Evolutionary conservation across 441 rosid genomes (phyloP), one percentile per base, ranked within the genome.

Genomic region (Brassica hybrid): DNA sequence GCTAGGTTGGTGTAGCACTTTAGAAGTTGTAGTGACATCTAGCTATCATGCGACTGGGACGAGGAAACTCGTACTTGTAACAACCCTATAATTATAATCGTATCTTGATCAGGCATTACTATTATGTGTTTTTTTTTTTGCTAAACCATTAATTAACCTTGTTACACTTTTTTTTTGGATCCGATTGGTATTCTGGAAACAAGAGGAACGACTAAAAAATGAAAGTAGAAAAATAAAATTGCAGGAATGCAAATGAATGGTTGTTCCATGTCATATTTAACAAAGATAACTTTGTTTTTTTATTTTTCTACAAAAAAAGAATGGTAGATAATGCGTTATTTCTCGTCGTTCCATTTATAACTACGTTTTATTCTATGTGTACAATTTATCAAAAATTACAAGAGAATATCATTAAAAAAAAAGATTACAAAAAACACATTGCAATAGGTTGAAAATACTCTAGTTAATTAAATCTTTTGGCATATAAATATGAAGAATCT

Each of bases 1-100:
- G 65, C 17, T 77, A 73, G 79, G 84, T 14, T 72, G n/a, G 43
- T 16, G 9, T 36, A 21, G 18, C 18, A 56, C 43, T 74, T 65
- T 54, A 21, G 17, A n/a, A 73, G 57, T 65, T 36, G 64, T 13
- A 45, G 52, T 65, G 17, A 32, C 1, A 65, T 34, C n/a, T 18
- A 57, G 13, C 7, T 25, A 60, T 13, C 34, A 73, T 34, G 64
- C 25, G 56, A 73, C 19, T 52, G 36, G 14, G 63, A 52, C 21
- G 12, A 3, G 52, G 2, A 43, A 50, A 50, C 14, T 64, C 65
- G 23, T 34, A 52, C 17, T 64, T 64, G 71, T 23, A 6, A 0
- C 66, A 74, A 25, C n/a, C 27, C 16, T 16, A 25, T 25, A 57
- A 27, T 11, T 73, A 36, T 65, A 54, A 21, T 73, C 63, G 8